Conservation (phyloP, 305 asterid species). For the Andrographis paniculata region DNA sequence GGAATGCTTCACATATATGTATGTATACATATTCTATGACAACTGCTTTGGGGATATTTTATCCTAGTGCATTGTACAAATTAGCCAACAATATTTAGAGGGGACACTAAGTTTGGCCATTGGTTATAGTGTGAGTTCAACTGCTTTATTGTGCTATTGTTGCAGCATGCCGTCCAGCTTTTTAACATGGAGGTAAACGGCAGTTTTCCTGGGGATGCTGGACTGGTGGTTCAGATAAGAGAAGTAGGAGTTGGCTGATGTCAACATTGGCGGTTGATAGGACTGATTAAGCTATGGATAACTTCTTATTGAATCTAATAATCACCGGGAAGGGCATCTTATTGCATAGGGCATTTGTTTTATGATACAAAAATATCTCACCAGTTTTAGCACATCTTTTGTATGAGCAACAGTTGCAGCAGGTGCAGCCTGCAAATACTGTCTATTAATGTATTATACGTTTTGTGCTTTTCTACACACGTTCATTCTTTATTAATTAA, state of each 20-base stretch:
- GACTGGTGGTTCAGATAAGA: slow-evolving; percentile 77
- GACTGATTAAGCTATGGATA: slow-evolving; percentile 52
- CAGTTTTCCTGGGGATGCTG: slow-evolving; percentile 79
- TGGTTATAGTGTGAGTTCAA: slow-evolving; percentile 57
- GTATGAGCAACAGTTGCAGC: slow-evolving; percentile 47
- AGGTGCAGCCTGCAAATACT: slow-evolving; percentile 38
- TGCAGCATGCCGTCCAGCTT: slow-evolving; percentile 83
- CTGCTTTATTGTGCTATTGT: slow-evolving; percentile 59
- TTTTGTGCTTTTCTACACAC: slow-evolving; percentile 21
- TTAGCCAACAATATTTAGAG: slow-evolving; percentile 38
- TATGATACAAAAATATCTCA: slow-evolving; percentile 32
- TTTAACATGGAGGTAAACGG: slow-evolving; percentile 60
- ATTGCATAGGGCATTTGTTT: slow-evolving; percentile 39
- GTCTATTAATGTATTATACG: slow-evolving; percentile 40
- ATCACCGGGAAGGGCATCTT: slow-evolving; percentile 35
- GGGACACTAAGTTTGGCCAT: slow-evolving; percentile 54
- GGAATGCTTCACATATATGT: slow-evolving; percentile 15
- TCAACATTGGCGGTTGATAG: slow-evolving; percentile 65
- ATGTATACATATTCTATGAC: background rate
- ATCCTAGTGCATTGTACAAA: slow-evolving; percentile 24
- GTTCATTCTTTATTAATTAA: slow-evolving; percentile 15
- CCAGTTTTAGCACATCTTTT: slow-evolving; percentile 31
- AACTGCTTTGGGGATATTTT: slow-evolving; percentile 22
- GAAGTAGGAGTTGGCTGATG: slow-evolving; percentile 82
- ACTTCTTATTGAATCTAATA: slow-evolving; percentile 42